These are phyloP conservation scores for Aristolochia fimbriata DNA, from an alignment of 164 flowering plant genomes.

Conservation along the genomic window DNA sequence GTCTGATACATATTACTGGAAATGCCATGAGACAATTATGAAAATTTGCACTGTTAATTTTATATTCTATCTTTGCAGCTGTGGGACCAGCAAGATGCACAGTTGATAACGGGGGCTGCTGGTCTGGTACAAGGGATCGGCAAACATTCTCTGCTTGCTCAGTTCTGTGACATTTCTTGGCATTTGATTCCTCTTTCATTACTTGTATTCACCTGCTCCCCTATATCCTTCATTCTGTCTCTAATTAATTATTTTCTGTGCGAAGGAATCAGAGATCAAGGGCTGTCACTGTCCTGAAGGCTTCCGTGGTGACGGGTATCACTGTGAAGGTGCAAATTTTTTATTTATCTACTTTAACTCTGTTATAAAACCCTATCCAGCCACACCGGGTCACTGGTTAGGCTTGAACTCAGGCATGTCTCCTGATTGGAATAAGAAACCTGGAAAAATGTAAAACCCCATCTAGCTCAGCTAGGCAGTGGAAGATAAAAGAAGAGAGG, in stretches of 20 bases:
- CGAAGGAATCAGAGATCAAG: constrained; percentile 39
- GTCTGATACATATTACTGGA: too few species aligned
- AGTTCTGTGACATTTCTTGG: constrained; percentile 39
- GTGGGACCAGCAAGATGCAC: constrained; percentile 74
- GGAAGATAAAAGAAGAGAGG: too few species aligned
- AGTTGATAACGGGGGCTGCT: constrained; percentile 85
- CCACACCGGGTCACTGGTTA: too few species aligned
- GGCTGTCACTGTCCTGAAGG: constrained; percentile 84
- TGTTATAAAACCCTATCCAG: too few species aligned
- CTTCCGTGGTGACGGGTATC: constrained; percentile 68
- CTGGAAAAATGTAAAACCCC: too few species aligned
- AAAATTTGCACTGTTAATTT: not conserved
- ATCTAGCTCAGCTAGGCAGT: too few species aligned
- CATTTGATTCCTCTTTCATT: not conserved
- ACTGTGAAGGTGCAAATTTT: constrained; percentile 55
- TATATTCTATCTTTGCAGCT: constrained; percentile 31
- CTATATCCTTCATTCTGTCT: not conserved
- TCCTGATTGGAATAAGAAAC: too few species aligned
- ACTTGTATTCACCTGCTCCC: not conserved
- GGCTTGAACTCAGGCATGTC: too few species aligned
- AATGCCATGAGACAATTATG: too few species aligned
- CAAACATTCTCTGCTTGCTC: constrained; percentile 69
- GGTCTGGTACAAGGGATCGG: constrained; percentile 61
- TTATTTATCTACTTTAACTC: not conserved
- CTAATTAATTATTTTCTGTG: not conserved